phyloP scores from a whole-genome alignment of 345 rosid genomes.

The Pistacia atlantica region DNA sequence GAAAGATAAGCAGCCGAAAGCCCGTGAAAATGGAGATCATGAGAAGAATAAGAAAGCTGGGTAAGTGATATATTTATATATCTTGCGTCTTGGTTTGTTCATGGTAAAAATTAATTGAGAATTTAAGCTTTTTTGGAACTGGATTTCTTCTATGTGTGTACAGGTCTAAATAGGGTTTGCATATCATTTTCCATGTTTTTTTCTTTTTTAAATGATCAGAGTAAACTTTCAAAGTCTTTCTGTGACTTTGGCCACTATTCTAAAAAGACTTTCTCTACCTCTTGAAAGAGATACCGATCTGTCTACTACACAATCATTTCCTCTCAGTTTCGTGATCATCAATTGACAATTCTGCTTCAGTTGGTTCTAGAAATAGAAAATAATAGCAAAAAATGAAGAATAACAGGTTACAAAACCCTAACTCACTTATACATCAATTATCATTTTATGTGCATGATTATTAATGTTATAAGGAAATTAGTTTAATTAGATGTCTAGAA shows the following conservation, averaged over 20 bases:
- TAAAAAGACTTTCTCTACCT: background rate
- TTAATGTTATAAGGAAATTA: background rate
- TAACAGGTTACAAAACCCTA: slow-evolving; percentile 15
- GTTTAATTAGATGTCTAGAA: background rate
- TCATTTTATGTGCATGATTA: slow-evolving; percentile 6
- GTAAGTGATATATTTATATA: slow-evolving; percentile 27
- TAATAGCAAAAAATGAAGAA: background rate
- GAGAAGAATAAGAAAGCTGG: slow-evolving; percentile 37
- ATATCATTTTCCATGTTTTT: background rate
- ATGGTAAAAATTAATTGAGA: background rate
- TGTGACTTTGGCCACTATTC: background rate
- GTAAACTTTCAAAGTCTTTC: slow-evolving; percentile 18
- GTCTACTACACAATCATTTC: background rate
- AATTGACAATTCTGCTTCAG: no score
- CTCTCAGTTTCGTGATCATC: background rate
- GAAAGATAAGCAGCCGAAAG: slow-evolving; percentile 32
- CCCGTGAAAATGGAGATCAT: slow-evolving; percentile 15
- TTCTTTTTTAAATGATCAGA: background rate
- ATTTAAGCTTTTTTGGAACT: background rate
- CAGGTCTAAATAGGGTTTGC: background rate
- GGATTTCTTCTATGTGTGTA: background rate
- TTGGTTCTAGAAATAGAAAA: no score
- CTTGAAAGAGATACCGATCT: background rate
- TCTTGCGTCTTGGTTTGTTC: background rate
- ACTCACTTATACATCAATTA: background rate